Evolutionary conservation across 805 yeast genomes (phyloP), one percentile per base, ranked within the genome.

Genomic region (Barnettozyma siamensis): DNA sequence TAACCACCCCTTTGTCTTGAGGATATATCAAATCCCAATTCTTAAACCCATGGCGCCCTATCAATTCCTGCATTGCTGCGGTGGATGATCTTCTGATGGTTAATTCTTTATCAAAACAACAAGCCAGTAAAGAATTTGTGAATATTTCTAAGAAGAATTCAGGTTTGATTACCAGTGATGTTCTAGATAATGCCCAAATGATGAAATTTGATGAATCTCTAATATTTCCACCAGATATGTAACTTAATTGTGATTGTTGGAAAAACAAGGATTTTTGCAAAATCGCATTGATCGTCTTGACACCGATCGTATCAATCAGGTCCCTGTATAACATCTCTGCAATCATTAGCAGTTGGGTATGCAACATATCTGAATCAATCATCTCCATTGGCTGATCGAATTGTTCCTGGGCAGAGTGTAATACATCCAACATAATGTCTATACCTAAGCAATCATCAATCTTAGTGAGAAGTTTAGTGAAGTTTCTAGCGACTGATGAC

Each of bases 171-270:
- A 33, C 40, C 32, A 42, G 63, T 51, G 55, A 63, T 12, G 63
- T 62, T 48, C 83, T 70, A 28, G 76, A 69, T 15, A 83, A 40
- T 0, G 95, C 75, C 98, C 98, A 89, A n/a, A 78, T 62, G 0
- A 85, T 76, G 54, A 83, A 89, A 59, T 94, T 84, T 0, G 91
- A 78, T 0, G 96, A 79, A 59, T 89, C 98, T 43, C 95, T 70
- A 2, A 91, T 72, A 49, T 81, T 87, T 2, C 74, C 62, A 0
- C 95, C 95, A 7, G 74, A 57, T 0, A 78, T 64, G 18, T 66
- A 64, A 0, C 78, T 73, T 7, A 77, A 53, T 35, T 72, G 61
- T 23, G 67, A 64, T 46, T 81, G 86, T 42, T 80, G 82, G 38
- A 84, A 72, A 44, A 72, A 78, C 3, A 82, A 59, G 0, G 78